A percentile compares a stretch with the other conserved stretches of the same genome.
These are phyloP conservation scores for Metrosideros polymorpha DNA, from an alignment of 441 rosid genomes.

Conservation along the genomic window DNA sequence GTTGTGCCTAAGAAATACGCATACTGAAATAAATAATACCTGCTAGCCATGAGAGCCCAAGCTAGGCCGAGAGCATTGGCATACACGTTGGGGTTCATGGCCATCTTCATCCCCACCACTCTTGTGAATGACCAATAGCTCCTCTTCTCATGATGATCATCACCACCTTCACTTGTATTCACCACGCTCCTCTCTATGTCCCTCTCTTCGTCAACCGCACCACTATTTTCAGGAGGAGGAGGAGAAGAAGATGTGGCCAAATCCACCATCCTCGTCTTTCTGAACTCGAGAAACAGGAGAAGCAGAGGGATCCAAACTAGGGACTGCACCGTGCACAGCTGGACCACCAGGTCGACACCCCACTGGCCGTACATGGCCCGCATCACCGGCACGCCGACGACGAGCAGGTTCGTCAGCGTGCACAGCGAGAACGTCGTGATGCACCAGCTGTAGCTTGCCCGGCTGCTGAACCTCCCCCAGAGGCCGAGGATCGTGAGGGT, in stretches of 20 bases:
- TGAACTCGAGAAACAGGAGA: background rate
- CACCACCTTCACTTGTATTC: background rate
- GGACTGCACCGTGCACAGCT: background rate
- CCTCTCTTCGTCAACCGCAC: background rate
- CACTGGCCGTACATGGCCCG: constrained; percentile 2
- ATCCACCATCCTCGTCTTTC: background rate
- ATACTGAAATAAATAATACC: background rate
- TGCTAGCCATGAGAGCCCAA: background rate
- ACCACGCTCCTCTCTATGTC: background rate
- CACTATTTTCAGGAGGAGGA: background rate
- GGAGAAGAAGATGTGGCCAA: background rate
- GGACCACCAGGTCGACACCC: constrained; percentile 1
- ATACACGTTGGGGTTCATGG: constrained; percentile 1
- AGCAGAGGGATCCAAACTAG: constrained; percentile 1
- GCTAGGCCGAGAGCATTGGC: background rate
- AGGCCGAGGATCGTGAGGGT: background rate
- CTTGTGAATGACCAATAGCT: background rate
- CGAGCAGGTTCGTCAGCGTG: background rate
- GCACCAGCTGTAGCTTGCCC: background rate
- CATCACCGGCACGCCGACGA: background rate
- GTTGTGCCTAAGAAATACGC: background rate
- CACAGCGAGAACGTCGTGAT: background rate
- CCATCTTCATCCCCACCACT: background rate
- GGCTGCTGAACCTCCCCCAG: background rate
- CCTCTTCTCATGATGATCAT: background rate